Percentiles rank a stretch among this genome's conserved stretches.
Conservation (phyloP, 257 asterid species). For the Solanum corneliomulleri region DNA sequence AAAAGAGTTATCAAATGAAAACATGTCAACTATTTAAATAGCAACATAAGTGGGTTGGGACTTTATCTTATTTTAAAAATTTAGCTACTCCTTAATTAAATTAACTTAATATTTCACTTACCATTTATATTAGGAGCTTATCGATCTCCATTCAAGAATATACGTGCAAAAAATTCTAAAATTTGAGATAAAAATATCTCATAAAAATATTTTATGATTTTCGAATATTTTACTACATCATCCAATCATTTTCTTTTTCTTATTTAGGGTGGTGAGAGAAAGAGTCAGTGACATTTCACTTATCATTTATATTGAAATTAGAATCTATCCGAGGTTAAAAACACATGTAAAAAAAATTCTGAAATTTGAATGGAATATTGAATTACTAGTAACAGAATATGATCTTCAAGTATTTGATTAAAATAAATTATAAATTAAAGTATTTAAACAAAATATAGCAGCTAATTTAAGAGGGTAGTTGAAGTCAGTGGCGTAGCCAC, state of each 20-base stretch:
- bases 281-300: neutral
- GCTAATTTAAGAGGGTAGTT: neutral
- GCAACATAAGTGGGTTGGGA: neutral
- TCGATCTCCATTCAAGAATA: neutral
- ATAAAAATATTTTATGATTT: no score
- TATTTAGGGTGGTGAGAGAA: neutral
- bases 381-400: no score
- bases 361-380: neutral
- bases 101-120: neutral
- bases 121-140: neutral
- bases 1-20: neutral
- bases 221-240: no score
- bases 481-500: no score
- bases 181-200: no score
- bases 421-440: neutral
- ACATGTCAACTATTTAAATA: neutral
- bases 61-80: neutral
- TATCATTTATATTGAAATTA: neutral
- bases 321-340: rapidly evolving
- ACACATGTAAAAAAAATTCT: neutral
- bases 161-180: no score
- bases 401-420: neutral
- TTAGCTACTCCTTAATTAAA: neutral
- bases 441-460: neutral
- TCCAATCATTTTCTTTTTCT: neutral